These are phyloP conservation scores for Rutstroemia sydowiana DNA, from an alignment of 2,329 filamentous ascomycete genomes.

Conservation along the genomic window DNA sequence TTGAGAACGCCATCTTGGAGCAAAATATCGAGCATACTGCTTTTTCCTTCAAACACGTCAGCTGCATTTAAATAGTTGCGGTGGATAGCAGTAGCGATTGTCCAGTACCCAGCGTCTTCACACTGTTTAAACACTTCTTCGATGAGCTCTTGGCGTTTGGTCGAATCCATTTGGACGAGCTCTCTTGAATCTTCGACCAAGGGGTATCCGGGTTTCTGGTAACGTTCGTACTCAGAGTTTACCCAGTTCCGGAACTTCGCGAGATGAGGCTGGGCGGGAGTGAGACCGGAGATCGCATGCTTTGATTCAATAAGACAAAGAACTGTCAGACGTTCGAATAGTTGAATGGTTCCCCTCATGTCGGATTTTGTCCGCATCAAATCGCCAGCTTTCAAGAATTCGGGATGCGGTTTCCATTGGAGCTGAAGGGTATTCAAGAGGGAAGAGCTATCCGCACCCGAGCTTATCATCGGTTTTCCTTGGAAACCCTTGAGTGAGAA, in stretches of 20 bases:
- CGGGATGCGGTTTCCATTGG: not conserved
- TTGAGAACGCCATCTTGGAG: not conserved
- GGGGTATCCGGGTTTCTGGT: not conserved
- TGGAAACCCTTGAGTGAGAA: not conserved
- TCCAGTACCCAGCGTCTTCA: not conserved
- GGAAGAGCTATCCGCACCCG: not conserved
- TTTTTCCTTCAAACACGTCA: not conserved
- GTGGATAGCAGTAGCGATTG: not conserved
- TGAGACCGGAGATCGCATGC: not conserved
- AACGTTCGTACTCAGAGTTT: not conserved
- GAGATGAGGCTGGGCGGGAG: not conserved
- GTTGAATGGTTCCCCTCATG: not conserved
- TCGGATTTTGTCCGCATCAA: not conserved
- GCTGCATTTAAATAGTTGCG: not conserved
- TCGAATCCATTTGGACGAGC: conserved; percentile 11
- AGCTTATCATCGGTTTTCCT: not conserved
- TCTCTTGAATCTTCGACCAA: conserved; percentile 4
- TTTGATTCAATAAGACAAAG: not conserved
- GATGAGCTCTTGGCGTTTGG: conserved; percentile 14
- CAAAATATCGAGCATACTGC: not conserved
- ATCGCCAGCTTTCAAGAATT: not conserved
- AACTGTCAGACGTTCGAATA: not conserved
- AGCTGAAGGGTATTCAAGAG: not conserved
- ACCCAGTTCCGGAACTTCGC: not conserved
- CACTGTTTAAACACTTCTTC: conserved; percentile 14